These are phyloP conservation scores for Calonectria montana DNA, from an alignment of 2,329 filamentous ascomycete genomes.

Conservation along the genomic window DNA sequence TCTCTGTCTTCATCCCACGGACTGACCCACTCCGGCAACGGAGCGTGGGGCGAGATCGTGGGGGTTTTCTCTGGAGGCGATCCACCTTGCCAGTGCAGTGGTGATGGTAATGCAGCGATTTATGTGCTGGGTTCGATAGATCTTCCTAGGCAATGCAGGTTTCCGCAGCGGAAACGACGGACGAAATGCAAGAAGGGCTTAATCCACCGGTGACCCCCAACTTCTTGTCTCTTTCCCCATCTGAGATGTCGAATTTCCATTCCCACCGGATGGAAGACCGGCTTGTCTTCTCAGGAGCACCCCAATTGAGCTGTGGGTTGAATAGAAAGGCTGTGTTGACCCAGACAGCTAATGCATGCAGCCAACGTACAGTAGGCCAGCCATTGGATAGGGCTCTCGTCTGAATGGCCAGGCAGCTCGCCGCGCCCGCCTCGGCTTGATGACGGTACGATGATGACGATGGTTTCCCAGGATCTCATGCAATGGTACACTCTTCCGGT, in stretches of 20 bases:
- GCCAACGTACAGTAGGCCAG: not conserved
- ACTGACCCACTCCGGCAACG: slow-evolving; percentile 32
- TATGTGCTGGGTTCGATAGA: slow-evolving; percentile 28
- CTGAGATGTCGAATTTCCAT: not conserved
- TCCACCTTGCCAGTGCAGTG: slow-evolving; percentile 27
- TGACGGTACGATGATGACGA: slow-evolving; percentile 20
- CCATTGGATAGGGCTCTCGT: slow-evolving; percentile 12
- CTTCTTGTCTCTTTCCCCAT: not conserved
- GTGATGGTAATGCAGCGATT: slow-evolving; percentile 26
- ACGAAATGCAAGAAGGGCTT: slow-evolving; percentile 6
- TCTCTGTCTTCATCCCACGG: slow-evolving; percentile 8
- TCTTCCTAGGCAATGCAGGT: not conserved
- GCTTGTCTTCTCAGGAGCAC: not conserved
- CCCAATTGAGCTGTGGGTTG: not conserved
- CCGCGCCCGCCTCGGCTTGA: slow-evolving; percentile 10
- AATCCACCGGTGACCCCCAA: not conserved
- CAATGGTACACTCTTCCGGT: not conserved
- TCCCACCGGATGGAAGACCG: not conserved
- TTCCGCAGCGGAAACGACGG: slow-evolving; percentile 8
- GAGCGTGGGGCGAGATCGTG: slow-evolving; percentile 37
- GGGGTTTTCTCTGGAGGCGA: slow-evolving; percentile 26
- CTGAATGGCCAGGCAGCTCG: slow-evolving; percentile 16
- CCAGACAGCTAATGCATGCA: slow-evolving; percentile 21
- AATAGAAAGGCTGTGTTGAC: not conserved
- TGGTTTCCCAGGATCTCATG: not conserved